phyloP scores from a whole-genome alignment of 306 rosid species.

The Calophaca sinica region DNA sequence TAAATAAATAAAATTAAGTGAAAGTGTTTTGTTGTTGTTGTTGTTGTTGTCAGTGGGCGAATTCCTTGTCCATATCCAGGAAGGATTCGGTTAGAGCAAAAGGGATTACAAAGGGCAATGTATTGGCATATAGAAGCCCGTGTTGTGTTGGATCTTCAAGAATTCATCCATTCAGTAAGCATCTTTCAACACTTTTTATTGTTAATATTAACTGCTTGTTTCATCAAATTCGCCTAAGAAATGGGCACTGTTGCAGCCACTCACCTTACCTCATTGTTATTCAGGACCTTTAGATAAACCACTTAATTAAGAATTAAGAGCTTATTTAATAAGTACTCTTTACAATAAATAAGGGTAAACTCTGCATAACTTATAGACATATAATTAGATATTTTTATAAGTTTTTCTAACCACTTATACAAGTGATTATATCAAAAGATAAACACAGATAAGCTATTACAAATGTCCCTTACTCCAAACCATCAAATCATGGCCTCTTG shows the following conservation, averaged over 20 bases:
- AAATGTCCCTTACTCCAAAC: too few relatives aligned
- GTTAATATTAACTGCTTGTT: background rate
- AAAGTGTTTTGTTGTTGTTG: background rate
- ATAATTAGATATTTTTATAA: too few relatives aligned
- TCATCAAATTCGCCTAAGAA: background rate
- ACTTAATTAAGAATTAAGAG: too few relatives aligned
- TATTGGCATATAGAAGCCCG: slow-evolving; percentile 98
- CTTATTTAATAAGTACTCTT: too few relatives aligned
- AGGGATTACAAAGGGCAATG: slow-evolving; percentile 84
- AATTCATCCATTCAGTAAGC: slow-evolving; percentile 67
- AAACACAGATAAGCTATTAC: too few relatives aligned
- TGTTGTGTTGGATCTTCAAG: slow-evolving; percentile 89
- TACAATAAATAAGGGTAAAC: too few relatives aligned
- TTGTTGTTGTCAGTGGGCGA: slow-evolving; percentile 58
- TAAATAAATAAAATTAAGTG: background rate
- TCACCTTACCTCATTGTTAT: too few relatives aligned
- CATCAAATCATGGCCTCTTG: background rate
- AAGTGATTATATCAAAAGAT: too few relatives aligned
- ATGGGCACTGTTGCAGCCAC: background rate
- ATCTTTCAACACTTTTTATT: background rate
- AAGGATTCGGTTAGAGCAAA: slow-evolving; percentile 86
- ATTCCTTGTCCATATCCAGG: slow-evolving; percentile 89
- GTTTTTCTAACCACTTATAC: too few relatives aligned
- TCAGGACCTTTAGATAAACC: too few relatives aligned
- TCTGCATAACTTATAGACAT: too few relatives aligned